A percentile compares a stretch with the other conserved stretches of the same genome.
phyloP scores from a whole-genome alignment of 2,329 filamentous ascomycete species.

The Talaromyces marneffei region DNA sequence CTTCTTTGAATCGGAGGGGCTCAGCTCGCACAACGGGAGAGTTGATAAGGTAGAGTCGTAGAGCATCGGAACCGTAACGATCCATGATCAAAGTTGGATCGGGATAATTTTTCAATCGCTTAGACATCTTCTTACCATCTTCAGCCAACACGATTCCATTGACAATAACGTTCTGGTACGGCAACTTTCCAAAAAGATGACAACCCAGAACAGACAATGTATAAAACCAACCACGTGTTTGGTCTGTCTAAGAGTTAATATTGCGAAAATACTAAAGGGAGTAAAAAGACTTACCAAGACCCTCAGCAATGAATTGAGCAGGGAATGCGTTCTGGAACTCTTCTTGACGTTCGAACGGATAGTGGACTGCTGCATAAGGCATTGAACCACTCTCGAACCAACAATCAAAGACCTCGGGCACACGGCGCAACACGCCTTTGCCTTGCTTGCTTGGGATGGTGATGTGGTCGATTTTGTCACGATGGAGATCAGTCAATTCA shows the following conservation, averaged over 20 bases:
- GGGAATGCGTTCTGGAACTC: constrained; percentile 72
- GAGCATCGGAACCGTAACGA: constrained; percentile 84
- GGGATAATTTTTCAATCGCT: constrained; percentile 92
- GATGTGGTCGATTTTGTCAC: constrained; percentile 88
- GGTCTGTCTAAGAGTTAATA: constrained; percentile 49
- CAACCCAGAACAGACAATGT: constrained; percentile 83
- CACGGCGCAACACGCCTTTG: constrained; percentile 72
- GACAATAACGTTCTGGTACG: constrained; percentile 94
- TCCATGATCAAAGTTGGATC: constrained; percentile 78
- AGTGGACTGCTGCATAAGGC: constrained; percentile 87
- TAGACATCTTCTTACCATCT: constrained; percentile 98
- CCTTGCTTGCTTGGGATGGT: constrained; percentile 87
- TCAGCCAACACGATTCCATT: constrained; percentile 91
- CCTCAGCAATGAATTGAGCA: constrained; percentile 90
- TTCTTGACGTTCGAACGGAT: constrained; percentile 83
- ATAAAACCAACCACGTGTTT: constrained; percentile 96
- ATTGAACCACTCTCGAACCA: constrained; percentile 97
- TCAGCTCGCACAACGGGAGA: constrained; percentile 91
- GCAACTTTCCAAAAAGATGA: constrained; percentile 75
- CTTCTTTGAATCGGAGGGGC: constrained; percentile 83
- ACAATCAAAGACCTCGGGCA: constrained; percentile 90
- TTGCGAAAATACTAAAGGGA: neutral
- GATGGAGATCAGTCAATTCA: constrained; percentile 78
- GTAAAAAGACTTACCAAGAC: constrained; percentile 42
- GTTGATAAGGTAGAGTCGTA: constrained; percentile 94